Percentiles rank a stretch among this genome's conserved stretches.
These are phyloP conservation scores for Theileria parva DNA, from an alignment of 169 alveolate species.

Conservation along the genomic window DNA sequence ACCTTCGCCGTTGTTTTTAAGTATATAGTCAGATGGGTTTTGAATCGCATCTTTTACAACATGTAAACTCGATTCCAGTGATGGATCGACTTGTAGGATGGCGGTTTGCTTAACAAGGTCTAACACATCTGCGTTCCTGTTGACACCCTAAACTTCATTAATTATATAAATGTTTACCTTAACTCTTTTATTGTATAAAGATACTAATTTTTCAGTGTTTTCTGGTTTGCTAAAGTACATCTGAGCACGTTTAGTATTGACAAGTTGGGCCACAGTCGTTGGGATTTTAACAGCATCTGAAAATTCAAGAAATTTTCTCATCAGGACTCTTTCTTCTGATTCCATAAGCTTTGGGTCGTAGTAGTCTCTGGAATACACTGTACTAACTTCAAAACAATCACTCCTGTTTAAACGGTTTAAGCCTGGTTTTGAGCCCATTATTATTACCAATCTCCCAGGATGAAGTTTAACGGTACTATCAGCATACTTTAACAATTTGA, in stretches of 20 bases:
- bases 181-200: slow-evolving; percentile 23
- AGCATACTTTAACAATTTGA: neutral
- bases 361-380: slow-evolving; percentile 43
- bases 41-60: slow-evolving; percentile 51
- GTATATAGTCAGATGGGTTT: slow-evolving; percentile 37
- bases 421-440: neutral
- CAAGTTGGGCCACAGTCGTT: slow-evolving; percentile 54
- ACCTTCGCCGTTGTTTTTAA: slow-evolving; percentile 52
- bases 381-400: slow-evolving; percentile 48
- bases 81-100: slow-evolving; percentile 64
- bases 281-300: slow-evolving; percentile 65
- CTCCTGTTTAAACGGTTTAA: neutral
- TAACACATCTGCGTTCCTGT: neutral
- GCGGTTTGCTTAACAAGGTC: slow-evolving; percentile 21
- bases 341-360: slow-evolving; percentile 24
- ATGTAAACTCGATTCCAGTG: slow-evolving; percentile 21
- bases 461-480: neutral
- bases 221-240: slow-evolving; percentile 44
- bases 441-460: slow-evolving; percentile 46
- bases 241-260: slow-evolving; percentile 50
- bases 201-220: neutral
- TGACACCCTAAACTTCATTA: slow-evolving; percentile 6
- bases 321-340: slow-evolving; percentile 5
- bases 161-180: neutral
- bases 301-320: slow-evolving; percentile 44